Percentiles rank a stretch among this genome's conserved stretches.
These are phyloP conservation scores for Agaricus blazei DNA, from an alignment of 768 basidiomycete genomes.

Conservation along the genomic window DNA sequence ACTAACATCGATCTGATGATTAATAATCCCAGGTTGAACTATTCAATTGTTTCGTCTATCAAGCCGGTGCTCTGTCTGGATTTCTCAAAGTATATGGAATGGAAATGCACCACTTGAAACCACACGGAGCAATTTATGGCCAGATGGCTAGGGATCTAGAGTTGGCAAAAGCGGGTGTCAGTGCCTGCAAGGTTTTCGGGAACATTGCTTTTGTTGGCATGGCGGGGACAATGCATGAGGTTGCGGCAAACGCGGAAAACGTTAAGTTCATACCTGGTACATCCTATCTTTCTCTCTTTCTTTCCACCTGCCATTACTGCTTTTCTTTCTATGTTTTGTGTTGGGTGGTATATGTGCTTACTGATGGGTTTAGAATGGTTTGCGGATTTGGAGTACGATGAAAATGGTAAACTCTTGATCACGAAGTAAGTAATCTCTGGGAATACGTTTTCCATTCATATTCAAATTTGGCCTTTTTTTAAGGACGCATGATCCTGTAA, in stretches of 20 bases:
- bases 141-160: conserved; percentile 51
- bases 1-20: not conserved
- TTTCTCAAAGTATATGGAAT: conserved; percentile 53
- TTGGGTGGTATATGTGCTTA: not conserved
- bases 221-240: conserved; percentile 58
- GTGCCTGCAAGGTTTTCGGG: conserved; percentile 47
- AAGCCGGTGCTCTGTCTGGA: conserved; percentile 59
- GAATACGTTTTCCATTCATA: not conserved
- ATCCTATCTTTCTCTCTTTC: not conserved
- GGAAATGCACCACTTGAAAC: conserved; percentile 55
- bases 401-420: conserved; percentile 53
- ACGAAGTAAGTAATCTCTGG: conserved; percentile 37
- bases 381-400: conserved; percentile 57
- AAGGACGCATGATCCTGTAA: conserved; percentile 48
- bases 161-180: conserved; percentile 50
- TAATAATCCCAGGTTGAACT: conserved; percentile 41
- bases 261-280: conserved; percentile 60
- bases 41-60: conserved; percentile 53
- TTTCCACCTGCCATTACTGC: not conserved
- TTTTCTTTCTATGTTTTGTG: no score
- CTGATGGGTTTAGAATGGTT: conserved; percentile 50
- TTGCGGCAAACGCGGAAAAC: conserved; percentile 45
- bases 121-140: conserved; percentile 59
- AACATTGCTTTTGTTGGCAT: conserved; percentile 56
- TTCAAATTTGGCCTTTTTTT: not conserved